Conservation (phyloP, 1,139 yeast species). For the Chernovozyma aurita region DNA sequence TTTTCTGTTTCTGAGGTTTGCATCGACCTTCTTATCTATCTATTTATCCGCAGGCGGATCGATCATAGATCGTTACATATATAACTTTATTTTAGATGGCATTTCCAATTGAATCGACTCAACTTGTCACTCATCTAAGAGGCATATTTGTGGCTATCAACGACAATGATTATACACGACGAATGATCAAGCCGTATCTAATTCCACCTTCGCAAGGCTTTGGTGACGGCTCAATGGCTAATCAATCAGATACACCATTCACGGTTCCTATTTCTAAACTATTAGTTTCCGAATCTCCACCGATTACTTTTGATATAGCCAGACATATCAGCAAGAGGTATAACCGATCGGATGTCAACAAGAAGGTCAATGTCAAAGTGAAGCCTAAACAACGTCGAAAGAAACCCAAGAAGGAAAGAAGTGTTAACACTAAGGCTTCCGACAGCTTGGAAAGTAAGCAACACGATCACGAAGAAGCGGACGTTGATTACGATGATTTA, state of each 20-base stretch:
- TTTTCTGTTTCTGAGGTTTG: too few relatives aligned
- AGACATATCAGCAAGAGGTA: constrained; percentile 13
- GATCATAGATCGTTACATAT: too few relatives aligned
- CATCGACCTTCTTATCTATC: too few relatives aligned
- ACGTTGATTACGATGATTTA: not conserved
- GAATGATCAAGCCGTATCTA: constrained; percentile 18
- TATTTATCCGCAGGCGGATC: too few relatives aligned
- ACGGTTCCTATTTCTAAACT: not conserved
- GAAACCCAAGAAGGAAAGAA: not conserved
- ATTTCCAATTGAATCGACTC: constrained; percentile 30
- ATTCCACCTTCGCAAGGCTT: not conserved
- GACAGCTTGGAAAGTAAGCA: not conserved
- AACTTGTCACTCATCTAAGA: constrained; percentile 28
- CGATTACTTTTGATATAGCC: constrained; percentile 28
- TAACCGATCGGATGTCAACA: not conserved
- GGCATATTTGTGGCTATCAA: constrained; percentile 27
- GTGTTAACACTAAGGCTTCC: not conserved
- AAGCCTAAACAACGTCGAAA: not conserved
- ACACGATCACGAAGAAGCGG: not conserved
- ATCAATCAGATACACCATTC: not conserved
- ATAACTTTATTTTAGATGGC: too few relatives aligned
- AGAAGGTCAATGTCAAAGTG: not conserved
- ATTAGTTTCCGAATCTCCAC: constrained; percentile 23
- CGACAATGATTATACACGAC: constrained; percentile 21
- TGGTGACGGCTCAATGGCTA: too few relatives aligned